A percentile compares a stretch with the other conserved stretches of the same genome.
These are phyloP conservation scores for Simmondsia chinensis DNA, from an alignment of 148 eudicot species.

Conservation along the genomic window DNA sequence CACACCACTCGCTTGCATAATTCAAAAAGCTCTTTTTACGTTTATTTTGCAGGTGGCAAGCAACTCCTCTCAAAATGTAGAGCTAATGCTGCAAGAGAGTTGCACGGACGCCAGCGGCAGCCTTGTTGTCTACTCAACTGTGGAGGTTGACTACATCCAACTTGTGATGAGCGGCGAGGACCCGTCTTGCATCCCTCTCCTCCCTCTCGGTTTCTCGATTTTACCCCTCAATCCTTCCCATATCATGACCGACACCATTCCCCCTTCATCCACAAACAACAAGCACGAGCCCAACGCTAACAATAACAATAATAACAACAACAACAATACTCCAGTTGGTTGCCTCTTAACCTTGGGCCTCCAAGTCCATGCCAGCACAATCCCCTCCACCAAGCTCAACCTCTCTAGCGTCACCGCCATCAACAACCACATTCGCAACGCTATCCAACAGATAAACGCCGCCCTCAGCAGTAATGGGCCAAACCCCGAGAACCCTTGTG, in stretches of 20 bases:
- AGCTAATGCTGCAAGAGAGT: slow-evolving; percentile 94
- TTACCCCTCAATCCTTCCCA: slow-evolving; percentile 23
- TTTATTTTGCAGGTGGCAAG: slow-evolving; percentile 65
- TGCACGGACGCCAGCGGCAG: slow-evolving; percentile 95
- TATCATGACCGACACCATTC: background rate
- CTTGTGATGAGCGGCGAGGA: slow-evolving; percentile 84
- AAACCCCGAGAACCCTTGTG: background rate
- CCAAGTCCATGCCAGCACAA: slow-evolving; percentile 73
- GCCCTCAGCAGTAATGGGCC: slow-evolving; percentile 29
- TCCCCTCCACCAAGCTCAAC: slow-evolving; percentile 72
- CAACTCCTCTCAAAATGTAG: slow-evolving; percentile 87
- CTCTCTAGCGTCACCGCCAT: slow-evolving; percentile 69
- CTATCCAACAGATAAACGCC: slow-evolving; percentile 60
- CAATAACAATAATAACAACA: background rate
- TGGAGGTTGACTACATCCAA: slow-evolving; percentile 78
- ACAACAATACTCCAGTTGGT: slow-evolving; percentile 16
- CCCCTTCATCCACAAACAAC: background rate
- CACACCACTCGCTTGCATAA: no score
- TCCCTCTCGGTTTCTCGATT: slow-evolving; percentile 81
- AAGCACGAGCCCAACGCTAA: background rate
- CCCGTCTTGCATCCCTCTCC: slow-evolving; percentile 75
- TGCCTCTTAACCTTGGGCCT: slow-evolving; percentile 79
- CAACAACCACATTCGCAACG: slow-evolving; percentile 59
- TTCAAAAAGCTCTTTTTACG: background rate
- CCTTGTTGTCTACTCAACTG: slow-evolving; percentile 67